A percentile compares a stretch with the other conserved stretches of the same genome.
phyloP scores from a whole-genome alignment of 1,284 basidiomycete species.

The Trichosporon asahii region DNA sequence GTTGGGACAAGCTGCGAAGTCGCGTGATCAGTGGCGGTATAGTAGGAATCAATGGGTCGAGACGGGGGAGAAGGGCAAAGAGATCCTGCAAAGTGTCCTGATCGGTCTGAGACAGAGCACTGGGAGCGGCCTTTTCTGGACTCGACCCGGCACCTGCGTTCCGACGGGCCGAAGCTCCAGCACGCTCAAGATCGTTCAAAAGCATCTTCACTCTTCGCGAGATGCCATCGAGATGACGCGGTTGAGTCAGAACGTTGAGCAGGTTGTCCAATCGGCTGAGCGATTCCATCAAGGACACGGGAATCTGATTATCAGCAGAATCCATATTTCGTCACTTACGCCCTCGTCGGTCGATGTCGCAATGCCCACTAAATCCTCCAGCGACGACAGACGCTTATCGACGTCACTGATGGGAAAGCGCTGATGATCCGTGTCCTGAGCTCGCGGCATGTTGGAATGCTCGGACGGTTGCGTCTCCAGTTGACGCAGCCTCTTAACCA shows the following conservation, averaged over 20 bases:
- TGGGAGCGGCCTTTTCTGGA: constrained; percentile 22
- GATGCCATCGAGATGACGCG: constrained; percentile 93
- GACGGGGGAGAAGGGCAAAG: constrained; percentile 72
- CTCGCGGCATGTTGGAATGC: neutral
- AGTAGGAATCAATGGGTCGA: constrained; percentile 82
- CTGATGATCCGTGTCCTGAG: neutral
- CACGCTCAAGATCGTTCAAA: constrained; percentile 85
- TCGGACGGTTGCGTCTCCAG: neutral
- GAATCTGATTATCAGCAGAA: constrained; percentile 10
- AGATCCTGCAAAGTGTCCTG: constrained; percentile 59
- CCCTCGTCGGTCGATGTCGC: neutral
- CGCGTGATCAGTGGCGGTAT: constrained; percentile 87
- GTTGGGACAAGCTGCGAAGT: constrained; percentile 71
- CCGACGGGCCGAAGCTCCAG: constrained; percentile 57
- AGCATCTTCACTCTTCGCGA: constrained; percentile 89
- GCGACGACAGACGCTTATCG: constrained; percentile 70
- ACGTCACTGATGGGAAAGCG: constrained; percentile 9
- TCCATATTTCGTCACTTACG: constrained; percentile 6
- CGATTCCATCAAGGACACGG: constrained; percentile 58
- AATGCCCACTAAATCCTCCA: constrained; percentile 73
- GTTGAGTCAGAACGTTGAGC: constrained; percentile 83
- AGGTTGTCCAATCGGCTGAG: constrained; percentile 72
- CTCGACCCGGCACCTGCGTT: neutral
- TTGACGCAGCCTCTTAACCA: neutral
- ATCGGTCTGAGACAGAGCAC: constrained; percentile 55